Percentiles rank a stretch among this genome's conserved stretches.
These are phyloP conservation scores for Exidia glandulosa DNA, from an alignment of 768 basidiomycete species.

Conservation along the genomic window DNA sequence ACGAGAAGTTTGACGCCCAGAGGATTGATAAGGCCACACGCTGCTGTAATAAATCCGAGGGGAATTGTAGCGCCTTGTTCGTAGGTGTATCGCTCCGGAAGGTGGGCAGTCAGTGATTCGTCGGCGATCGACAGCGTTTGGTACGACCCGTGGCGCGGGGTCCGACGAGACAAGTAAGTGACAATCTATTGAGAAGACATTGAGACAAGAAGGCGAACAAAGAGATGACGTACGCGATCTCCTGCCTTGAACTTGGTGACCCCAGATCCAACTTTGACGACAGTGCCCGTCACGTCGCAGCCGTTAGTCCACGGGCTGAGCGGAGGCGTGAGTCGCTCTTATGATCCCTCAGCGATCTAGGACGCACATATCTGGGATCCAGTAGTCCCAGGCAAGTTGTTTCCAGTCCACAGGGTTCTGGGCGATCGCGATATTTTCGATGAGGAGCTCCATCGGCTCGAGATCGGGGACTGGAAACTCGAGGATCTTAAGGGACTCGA, in stretches of 20 bases:
- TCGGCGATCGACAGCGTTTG: conserved; percentile 1
- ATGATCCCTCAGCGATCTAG: background rate
- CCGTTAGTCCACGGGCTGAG: conserved; percentile 4
- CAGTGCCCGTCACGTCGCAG: conserved; percentile 5
- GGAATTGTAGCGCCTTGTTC: conserved; percentile 3
- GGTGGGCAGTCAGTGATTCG: background rate
- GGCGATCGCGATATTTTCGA: conserved; percentile 6
- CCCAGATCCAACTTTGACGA: conserved; percentile 5
- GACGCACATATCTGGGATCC: background rate
- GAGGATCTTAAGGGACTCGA: conserved; percentile 1
- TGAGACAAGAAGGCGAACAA: background rate
- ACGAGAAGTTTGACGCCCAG: background rate
- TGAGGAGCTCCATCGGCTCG: conserved; percentile 1
- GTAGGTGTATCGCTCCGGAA: conserved; percentile 1
- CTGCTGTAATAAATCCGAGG: conserved; percentile 3
- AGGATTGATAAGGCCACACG: background rate
- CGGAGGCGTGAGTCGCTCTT: too few species aligned
- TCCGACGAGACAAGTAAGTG: background rate
- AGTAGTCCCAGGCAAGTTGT: conserved; percentile 4
- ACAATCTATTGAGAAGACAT: background rate
- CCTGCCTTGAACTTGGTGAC: conserved; percentile 7
- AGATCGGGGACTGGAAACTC: conserved; percentile 6
- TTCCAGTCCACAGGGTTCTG: conserved; percentile 10
- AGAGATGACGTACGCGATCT: conserved; percentile 3
- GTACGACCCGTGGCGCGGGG: conserved; percentile 1